Evolutionary conservation across 1,284 basidiomycete genomes (phyloP).

Genomic region (Leccinum angustisporum): DNA sequence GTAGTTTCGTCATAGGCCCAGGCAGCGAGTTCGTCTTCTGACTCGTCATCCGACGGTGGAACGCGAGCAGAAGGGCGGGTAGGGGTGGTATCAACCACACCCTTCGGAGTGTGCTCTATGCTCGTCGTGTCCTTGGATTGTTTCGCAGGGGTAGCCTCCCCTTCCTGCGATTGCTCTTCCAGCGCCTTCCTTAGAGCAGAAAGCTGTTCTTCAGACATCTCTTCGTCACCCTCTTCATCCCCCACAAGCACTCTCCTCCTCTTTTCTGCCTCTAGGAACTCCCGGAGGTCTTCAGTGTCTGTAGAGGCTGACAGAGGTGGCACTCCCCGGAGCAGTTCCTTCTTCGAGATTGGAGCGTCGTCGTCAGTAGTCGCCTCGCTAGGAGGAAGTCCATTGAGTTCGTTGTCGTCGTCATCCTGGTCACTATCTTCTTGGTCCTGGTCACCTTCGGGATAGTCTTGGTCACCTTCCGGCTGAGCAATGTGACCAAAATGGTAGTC

Average conservation of each 20-base stretch:
- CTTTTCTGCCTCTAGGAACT: slow-evolving; percentile 65
- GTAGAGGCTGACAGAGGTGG: slow-evolving; percentile 48
- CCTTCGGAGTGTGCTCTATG: slow-evolving; percentile 32
- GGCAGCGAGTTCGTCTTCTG: slow-evolving; percentile 47
- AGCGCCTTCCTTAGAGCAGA: slow-evolving; percentile 19
- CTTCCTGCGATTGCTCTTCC: slow-evolving; percentile 15
- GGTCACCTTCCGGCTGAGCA: slow-evolving; percentile 41
- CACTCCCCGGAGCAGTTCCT: slow-evolving; percentile 33
- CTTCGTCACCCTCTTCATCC: slow-evolving; percentile 38
- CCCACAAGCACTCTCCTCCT: slow-evolving; percentile 48
- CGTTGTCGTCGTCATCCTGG: slow-evolving; percentile 34
- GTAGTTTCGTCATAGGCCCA: slow-evolving; percentile 44
- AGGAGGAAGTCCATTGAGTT: slow-evolving; percentile 22
- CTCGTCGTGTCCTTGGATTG: slow-evolving; percentile 6
- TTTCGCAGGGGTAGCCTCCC: slow-evolving; percentile 22
- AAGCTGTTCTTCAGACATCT: slow-evolving; percentile 21
- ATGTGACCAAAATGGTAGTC: slow-evolving; percentile 50
- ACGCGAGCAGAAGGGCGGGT: slow-evolving; percentile 12
- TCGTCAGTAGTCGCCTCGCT: slow-evolving; percentile 29
- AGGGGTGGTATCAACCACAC: slow-evolving; percentile 19
- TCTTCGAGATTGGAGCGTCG: slow-evolving; percentile 32
- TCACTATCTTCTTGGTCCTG: slow-evolving; percentile 32
- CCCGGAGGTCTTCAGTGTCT: slow-evolving; percentile 58
- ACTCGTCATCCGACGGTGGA: slow-evolving; percentile 29
- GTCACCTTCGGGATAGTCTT: slow-evolving; percentile 30